These are phyloP conservation scores for Telopea speciosissima DNA, from an alignment of 177 flowering plant genomes.

Conservation along the genomic window DNA sequence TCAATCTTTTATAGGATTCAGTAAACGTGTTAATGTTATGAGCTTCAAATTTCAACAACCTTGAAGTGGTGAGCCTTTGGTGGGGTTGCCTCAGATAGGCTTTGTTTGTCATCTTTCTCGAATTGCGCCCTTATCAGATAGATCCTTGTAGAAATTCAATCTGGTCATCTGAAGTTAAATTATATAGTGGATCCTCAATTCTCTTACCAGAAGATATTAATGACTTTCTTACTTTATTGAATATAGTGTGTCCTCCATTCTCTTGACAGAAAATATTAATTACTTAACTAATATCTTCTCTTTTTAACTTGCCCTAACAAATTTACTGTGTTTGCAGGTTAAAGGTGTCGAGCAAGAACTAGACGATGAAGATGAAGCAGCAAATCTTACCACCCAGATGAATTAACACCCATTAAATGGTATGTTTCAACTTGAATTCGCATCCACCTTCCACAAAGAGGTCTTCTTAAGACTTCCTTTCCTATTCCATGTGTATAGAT, in stretches of 20 bases:
- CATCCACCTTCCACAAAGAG: background rate
- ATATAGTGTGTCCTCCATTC: background rate
- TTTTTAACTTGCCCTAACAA: background rate
- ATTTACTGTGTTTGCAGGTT: constrained; percentile 38
- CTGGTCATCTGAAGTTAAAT: background rate
- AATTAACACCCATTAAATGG: constrained; percentile 1
- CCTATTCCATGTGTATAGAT: too few species aligned
- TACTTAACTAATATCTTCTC: too few species aligned
- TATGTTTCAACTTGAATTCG: background rate
- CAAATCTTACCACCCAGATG: constrained; percentile 30
- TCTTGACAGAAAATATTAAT: background rate
- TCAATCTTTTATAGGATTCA: background rate
- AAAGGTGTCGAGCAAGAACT: constrained; percentile 83
- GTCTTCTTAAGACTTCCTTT: too few species aligned
- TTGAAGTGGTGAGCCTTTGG: background rate
- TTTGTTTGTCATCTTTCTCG: too few species aligned
- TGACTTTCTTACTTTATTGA: background rate
- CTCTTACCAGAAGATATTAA: background rate
- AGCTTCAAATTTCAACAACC: background rate
- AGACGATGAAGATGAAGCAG: constrained; percentile 58
- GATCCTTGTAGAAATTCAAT: background rate
- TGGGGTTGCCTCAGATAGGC: background rate
- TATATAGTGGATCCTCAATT: background rate
- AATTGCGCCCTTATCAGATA: background rate
- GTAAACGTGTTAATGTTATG: background rate